Evolutionary conservation across 805 yeast genomes (phyloP), one percentile per base, ranked within the genome.

Genomic region (Blastobotrys peoriensis): DNA sequence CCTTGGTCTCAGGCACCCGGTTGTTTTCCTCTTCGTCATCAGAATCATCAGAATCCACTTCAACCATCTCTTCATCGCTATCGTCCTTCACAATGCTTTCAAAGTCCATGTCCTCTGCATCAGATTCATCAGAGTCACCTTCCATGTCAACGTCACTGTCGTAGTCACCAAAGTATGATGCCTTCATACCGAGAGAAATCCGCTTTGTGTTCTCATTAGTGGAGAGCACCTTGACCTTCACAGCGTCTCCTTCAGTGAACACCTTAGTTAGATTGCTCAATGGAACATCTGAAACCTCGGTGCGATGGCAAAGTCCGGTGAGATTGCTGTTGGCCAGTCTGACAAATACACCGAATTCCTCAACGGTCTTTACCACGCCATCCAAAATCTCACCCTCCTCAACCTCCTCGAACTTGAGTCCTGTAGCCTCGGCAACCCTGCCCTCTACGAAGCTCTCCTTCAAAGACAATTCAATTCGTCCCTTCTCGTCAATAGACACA

Each of bases 271-370:
- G 63, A 55, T 87, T 78, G 33, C 73, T 74, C 27, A 74, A 64
- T 28, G 79, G 70, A 6, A 65, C 61, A 45, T 78, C 80, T 25
- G 96, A 81, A 46, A 91, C 81, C 64, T 91, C 83, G 33, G 89
- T 74, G 46, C 75, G 81, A 60, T 91, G 97, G 55, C 96, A 88
- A 52, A 91, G 74, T 46, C 98, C 98, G 57, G 84, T 78, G 46
- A 88, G 72, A 56, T 78, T 78, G 44, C 76, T 66, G 34, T 93
- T 81, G 37, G 83, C 85, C 44, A 91, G 69, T 50, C 78, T 81
- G 41, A 91, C 83, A 59, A 91, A 91, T 2, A 87, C 95, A 68
- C 98, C 98, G 60, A 81, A 91, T 38, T 86, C 95, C 27, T 88
- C 80, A 19, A 81, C 85, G 49, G 76, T 76, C 60, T 77, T 81